Base-by-base conservation (phyloP, 1,284 basidiomycete species). In the Phlebopus sp. region DNA sequence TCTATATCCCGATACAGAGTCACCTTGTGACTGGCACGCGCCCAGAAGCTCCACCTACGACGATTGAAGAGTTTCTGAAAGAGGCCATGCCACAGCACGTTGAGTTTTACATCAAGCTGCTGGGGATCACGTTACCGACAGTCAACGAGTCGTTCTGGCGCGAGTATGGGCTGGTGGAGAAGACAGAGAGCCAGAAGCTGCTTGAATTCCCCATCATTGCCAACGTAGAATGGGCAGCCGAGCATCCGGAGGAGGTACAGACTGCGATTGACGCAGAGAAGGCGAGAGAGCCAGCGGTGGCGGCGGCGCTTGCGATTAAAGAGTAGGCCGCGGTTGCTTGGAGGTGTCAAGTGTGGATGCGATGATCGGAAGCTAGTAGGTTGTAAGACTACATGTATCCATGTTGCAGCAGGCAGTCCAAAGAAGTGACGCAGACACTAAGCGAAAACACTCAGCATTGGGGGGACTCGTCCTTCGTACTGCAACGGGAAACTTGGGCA, bases 1-100 rank as follows among this genome's bases (percentile, higher is more conserved):
- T 46, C 19, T 54, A 51, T 36, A 25, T 32, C 13, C 52, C 52
- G 4, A 17, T 55, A 13, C 45, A 29, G 9, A 55, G 45, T 19
- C 45, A 42, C 25, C 46, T 43, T 29, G 34, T 57, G 11, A 29
- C 30, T 2, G 40, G 27, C 1, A 1, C 13, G 14, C n/a, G 30
- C 2, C 42, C 44, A 13, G 0, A 35, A 9, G 1, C 13, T 10
- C 4, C 15, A 1, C 55, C 47, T 0, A 18, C 8, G 5, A 19
- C 0, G 14, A 21, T 46, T 37, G 1, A 2, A 1, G 25, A 42
- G 36, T 55, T 47, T 44, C 1, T 46, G 8, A 4, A 9, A 27
- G 5, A 11, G 8, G n/a, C 30, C 9, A 0, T 3, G 3, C 7
- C 3, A 7, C 36, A 55, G 31, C 54, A 55, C 34, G 3, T 8